Evolutionary conservation across 345 rosid genomes (phyloP).

Genomic region (Jatropha curcas): DNA sequence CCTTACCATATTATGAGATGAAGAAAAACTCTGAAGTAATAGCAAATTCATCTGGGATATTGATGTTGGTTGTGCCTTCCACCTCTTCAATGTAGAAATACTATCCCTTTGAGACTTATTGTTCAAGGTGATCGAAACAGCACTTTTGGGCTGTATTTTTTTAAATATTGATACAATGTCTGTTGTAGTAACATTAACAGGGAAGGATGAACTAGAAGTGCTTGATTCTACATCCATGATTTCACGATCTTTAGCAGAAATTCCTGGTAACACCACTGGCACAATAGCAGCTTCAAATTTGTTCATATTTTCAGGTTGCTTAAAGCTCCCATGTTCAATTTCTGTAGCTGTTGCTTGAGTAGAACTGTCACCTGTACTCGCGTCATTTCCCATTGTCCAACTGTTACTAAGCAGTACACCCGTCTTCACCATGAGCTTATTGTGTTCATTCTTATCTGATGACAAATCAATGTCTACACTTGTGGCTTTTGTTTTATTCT

Average conservation of each 20-base stretch:
- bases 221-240: constrained; percentile 22
- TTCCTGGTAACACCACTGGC: constrained; percentile 14
- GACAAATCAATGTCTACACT: constrained; percentile 3
- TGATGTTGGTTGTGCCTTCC: constrained; percentile 32
- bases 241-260: constrained; percentile 19
- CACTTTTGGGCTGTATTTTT: constrained; percentile 13
- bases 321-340: constrained; percentile 2
- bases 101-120: constrained; percentile 15
- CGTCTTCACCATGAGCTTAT: constrained; percentile 6
- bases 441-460: constrained; percentile 1
- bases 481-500: constrained; percentile 11
- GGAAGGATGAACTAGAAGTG: constrained; percentile 15
- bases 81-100: constrained; percentile 31
- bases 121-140: constrained; percentile 11
- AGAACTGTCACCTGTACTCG: constrained; percentile 10
- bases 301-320: constrained; percentile 15
- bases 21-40: constrained; percentile 42
- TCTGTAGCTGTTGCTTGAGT: constrained; percentile 19
- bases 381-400: constrained; percentile 19
- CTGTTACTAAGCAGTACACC: constrained; percentile 9
- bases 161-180: constrained; percentile 8
- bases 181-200: constrained; percentile 23
- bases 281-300: constrained; percentile 9
- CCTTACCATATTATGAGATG: constrained; percentile 55
- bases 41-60: constrained; percentile 62